phyloP scores from a whole-genome alignment of 305 asterid genomes.

The Fraxinus albicans region DNA sequence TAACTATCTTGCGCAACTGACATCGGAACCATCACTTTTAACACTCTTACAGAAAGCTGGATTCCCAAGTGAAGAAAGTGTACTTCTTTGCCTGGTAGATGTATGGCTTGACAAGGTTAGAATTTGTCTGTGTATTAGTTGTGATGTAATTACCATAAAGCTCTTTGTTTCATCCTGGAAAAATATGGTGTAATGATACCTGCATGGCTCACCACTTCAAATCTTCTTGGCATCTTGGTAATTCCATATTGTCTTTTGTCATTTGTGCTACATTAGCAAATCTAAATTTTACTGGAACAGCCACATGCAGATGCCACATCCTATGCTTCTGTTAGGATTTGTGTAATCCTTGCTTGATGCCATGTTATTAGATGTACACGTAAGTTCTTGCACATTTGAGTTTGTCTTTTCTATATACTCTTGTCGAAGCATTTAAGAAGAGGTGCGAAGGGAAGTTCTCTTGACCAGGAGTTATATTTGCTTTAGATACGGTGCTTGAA shows the following conservation, averaged over 20 bases:
- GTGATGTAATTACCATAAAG: not conserved
- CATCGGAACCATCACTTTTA: constrained; percentile 67
- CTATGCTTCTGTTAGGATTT: not conserved
- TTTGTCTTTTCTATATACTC: not conserved
- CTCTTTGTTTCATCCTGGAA: constrained; percentile 5
- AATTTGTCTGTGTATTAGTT: constrained; percentile 9
- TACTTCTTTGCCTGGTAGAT: constrained; percentile 90
- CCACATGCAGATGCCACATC: not conserved
- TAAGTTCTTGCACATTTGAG: not conserved
- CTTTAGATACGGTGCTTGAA: not conserved
- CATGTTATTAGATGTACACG: not conserved
- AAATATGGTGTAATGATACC: not conserved
- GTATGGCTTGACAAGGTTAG: constrained; percentile 95
- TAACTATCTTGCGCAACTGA: constrained; percentile 76
- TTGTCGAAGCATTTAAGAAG: not conserved
- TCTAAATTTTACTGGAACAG: not conserved
- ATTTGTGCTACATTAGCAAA: not conserved
- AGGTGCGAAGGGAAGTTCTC: not conserved
- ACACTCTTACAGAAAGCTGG: constrained; percentile 71
- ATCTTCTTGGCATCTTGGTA: not conserved
- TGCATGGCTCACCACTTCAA: not conserved
- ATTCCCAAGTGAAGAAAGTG: constrained; percentile 68
- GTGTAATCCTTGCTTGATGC: not conserved
- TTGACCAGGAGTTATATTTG: not conserved
- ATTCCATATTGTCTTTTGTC: not conserved